phyloP scores from a whole-genome alignment of 108 stramenopile species.

The Skeletonema costatum region DNA sequence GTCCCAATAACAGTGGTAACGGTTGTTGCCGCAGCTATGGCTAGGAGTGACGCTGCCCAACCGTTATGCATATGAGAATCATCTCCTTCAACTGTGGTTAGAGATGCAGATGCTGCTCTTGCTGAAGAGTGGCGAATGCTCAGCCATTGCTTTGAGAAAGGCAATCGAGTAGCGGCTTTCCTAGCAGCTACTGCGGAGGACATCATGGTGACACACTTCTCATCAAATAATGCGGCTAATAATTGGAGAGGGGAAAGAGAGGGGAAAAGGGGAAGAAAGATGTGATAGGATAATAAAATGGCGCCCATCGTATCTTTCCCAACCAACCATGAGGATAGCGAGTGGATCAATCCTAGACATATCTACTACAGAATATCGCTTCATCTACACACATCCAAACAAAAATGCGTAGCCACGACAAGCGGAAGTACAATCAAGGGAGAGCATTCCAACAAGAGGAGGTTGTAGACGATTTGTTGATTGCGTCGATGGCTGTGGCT shows the following conservation, averaged over 20 bases:
- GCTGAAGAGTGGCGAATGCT: neutral
- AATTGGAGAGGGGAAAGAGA: too few species aligned
- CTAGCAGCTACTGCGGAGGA: neutral
- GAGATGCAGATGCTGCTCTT: neutral
- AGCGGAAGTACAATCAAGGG: slow-evolving; percentile 13
- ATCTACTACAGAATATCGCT: too few species aligned
- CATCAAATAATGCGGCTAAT: neutral
- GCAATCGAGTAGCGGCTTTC: neutral
- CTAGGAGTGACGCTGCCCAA: neutral
- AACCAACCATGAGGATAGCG: too few species aligned
- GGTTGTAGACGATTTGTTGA: slow-evolving; percentile 60
- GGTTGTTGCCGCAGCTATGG: neutral
- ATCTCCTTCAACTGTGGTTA: neutral
- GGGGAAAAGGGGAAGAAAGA: too few species aligned
- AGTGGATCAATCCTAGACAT: too few species aligned
- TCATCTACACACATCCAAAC: neutral
- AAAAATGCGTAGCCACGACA: slow-evolving; percentile 5
- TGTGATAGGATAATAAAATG: too few species aligned
- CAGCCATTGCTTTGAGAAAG: neutral
- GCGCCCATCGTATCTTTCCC: too few species aligned
- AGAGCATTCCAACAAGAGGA: slow-evolving; percentile 24
- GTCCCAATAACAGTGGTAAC: neutral
- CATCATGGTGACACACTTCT: neutral
- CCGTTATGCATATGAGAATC: neutral
- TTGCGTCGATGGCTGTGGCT: slow-evolving; percentile 54